These are phyloP conservation scores for Alternaria postmessia DNA, from an alignment of 2,329 filamentous ascomycete genomes.

Conservation along the genomic window DNA sequence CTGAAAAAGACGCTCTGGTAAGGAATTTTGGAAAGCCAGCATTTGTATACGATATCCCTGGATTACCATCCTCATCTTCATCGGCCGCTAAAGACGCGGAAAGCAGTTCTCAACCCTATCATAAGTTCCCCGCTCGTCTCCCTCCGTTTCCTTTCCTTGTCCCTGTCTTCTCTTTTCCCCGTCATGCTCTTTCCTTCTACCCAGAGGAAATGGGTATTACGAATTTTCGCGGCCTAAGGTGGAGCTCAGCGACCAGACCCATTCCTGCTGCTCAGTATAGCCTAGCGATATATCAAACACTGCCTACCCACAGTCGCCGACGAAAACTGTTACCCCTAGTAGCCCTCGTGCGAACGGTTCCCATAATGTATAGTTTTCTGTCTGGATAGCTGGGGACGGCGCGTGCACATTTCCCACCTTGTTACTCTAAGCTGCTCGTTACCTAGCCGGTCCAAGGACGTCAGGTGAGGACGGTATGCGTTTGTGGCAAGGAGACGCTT, in stretches of 20 bases:
- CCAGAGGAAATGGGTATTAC: background rate
- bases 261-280: conserved; percentile 64
- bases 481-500: background rate
- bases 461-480: conserved; percentile 22
- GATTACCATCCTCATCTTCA: background rate
- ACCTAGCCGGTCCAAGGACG: conserved; percentile 16
- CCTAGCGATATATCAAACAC: conserved; percentile 58
- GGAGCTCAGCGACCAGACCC: conserved; percentile 61
- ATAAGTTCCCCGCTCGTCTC: background rate
- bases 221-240: conserved; percentile 57
- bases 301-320: conserved; percentile 36
- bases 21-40: background rate
- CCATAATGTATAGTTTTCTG: background rate
- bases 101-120: background rate
- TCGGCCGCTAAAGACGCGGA: background rate
- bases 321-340: conserved; percentile 12
- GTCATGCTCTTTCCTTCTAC: conserved; percentile 1
- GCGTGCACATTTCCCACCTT: conserved; percentile 14
- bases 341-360: conserved; percentile 12
- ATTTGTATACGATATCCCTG: conserved; percentile 7
- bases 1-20: background rate
- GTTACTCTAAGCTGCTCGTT: background rate
- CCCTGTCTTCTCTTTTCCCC: background rate
- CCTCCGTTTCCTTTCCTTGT: background rate
- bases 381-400: conserved; percentile 11